Conservation (phyloP, 169 alveolate species). For the Plasmodium knowlesi region DNA sequence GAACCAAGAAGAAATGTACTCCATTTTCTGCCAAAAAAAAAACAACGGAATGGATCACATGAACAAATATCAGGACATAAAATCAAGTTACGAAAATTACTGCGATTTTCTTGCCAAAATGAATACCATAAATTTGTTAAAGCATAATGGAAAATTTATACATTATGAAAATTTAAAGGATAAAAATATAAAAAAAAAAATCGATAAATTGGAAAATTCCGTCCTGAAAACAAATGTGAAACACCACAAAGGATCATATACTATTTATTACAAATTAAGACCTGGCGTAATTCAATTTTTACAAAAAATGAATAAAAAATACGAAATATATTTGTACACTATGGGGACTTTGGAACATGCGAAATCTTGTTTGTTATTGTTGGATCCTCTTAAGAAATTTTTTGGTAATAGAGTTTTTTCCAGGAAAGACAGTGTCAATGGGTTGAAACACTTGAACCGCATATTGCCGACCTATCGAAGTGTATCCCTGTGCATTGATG, state of each 20-base stretch:
- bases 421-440: slow-evolving; percentile 77
- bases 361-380: slow-evolving; percentile 79
- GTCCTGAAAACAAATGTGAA: slow-evolving; percentile 75
- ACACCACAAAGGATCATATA: slow-evolving; percentile 76
- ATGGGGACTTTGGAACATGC: slow-evolving; percentile 90
- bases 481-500: slow-evolving; percentile 56
- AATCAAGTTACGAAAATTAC: slow-evolving; percentile 70
- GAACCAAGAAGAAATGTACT: slow-evolving; percentile 30
- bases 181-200: slow-evolving; percentile 18
- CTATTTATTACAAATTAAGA: slow-evolving; percentile 82
- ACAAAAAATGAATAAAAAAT: slow-evolving; percentile 73
- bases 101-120: slow-evolving; percentile 52
- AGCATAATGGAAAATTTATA: slow-evolving; percentile 69
- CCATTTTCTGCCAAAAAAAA: neutral
- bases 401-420: slow-evolving; percentile 80
- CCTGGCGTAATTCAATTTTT: slow-evolving; percentile 89
- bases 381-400: slow-evolving; percentile 82
- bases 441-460: slow-evolving; percentile 44
- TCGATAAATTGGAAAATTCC: slow-evolving; percentile 74
- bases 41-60: neutral
- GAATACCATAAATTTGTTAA: slow-evolving; percentile 64
- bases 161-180: slow-evolving; percentile 76
- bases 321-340: slow-evolving; percentile 85
- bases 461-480: slow-evolving; percentile 67
- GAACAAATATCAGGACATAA: slow-evolving; percentile 70